Conservation (phyloP, 129 eudicot genomes). For the Pseudognaphalium luteoalbum region DNA sequence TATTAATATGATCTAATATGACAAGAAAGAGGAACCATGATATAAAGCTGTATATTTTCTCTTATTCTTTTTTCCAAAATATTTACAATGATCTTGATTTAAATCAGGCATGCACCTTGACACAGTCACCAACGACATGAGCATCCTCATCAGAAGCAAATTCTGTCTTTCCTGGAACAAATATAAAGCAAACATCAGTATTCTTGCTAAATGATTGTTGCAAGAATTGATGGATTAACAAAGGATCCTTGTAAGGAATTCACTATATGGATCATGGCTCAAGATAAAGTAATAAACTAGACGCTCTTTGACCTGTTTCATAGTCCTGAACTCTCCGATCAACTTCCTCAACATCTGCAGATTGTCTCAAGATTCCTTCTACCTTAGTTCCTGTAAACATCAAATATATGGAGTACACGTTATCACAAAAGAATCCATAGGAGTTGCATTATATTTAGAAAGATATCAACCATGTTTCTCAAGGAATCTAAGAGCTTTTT, state of each 20-base stretch:
- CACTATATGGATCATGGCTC: constrained; percentile 3
- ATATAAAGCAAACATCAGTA: constrained; percentile 23
- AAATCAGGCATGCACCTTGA: constrained; percentile 57
- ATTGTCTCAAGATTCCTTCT: constrained; percentile 89
- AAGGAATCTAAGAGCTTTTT: constrained; percentile 91
- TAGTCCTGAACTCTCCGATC: constrained; percentile 89
- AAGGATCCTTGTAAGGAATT: background rate
- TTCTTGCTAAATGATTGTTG: constrained; percentile 8
- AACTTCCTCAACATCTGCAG: constrained; percentile 97
- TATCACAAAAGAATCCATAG: constrained; percentile 3
- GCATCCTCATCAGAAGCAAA: constrained; percentile 87
- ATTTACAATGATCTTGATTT: constrained; percentile 11
- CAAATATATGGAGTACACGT: constrained; percentile 1
- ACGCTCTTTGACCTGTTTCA: constrained; percentile 63
- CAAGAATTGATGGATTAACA: background rate
- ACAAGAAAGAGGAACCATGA: background rate
- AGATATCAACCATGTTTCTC: constrained; percentile 71
- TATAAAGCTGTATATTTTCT: background rate
- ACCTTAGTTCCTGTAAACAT: constrained; percentile 61
- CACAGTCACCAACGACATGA: constrained; percentile 94
- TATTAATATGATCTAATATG: background rate
- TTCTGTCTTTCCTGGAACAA: constrained; percentile 70
- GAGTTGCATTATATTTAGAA: background rate
- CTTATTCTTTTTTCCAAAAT: background rate
- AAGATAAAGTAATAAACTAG: background rate